Percentiles rank a stretch among this genome's conserved stretches.
These are phyloP conservation scores for Solanum hybrid DNA, from an alignment of 305 asterid genomes.

Conservation along the genomic window DNA sequence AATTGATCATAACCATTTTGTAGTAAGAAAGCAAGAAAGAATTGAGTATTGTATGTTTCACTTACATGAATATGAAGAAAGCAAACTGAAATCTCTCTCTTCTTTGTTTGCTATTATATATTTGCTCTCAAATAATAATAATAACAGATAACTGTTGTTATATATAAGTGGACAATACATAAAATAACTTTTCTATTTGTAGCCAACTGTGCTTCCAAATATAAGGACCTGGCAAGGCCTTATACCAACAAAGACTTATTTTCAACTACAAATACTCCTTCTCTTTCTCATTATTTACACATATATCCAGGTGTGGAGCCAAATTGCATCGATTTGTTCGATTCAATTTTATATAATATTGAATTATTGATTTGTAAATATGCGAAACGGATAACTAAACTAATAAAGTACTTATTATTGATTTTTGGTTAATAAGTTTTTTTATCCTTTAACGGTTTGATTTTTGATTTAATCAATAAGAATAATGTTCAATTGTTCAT, in stretches of 20 bases:
- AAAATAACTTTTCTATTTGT: neutral
- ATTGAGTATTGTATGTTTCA: neutral
- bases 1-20: neutral
- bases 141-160: neutral
- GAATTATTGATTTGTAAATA: no score
- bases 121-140: neutral
- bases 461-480: neutral
- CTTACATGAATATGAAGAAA: slow-evolving; percentile 2
- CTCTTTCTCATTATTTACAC: neutral
- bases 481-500: neutral
- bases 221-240: neutral
- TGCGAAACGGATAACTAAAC: no score
- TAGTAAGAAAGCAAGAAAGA: neutral
- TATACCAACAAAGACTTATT: neutral
- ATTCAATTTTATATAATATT: neutral
- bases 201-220: slow-evolving; percentile 6
- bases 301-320: neutral
- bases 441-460: neutral
- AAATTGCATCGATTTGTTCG: neutral
- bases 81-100: neutral
- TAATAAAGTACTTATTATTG: no score
- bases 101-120: neutral
- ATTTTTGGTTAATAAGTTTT: no score
- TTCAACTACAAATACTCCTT: neutral
- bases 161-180: neutral